Percentiles rank a stretch among this genome's conserved stretches.
phyloP scores from a whole-genome alignment of 805 yeast species.

The Scheffersomyces stipitis region DNA sequence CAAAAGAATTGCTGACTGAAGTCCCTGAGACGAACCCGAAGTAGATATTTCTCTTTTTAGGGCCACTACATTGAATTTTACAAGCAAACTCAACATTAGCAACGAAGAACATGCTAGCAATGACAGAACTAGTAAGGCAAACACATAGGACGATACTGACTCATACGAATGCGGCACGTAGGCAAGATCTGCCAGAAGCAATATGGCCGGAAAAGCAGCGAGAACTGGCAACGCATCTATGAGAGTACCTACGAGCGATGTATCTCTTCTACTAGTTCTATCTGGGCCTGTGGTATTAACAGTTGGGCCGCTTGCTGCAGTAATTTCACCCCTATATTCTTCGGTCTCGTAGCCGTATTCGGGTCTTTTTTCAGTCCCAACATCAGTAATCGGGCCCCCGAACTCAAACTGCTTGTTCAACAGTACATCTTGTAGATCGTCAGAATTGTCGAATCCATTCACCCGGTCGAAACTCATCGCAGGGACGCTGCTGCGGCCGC shows the following conservation, averaged over 20 bases:
- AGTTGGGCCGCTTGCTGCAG: too few relatives aligned
- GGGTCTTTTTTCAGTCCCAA: background rate
- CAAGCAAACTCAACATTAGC: constrained; percentile 14
- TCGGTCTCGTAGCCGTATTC: too few relatives aligned
- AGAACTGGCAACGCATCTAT: constrained; percentile 33
- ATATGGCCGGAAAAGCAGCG: constrained; percentile 30
- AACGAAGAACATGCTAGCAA: constrained; percentile 22
- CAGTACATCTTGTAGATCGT: background rate
- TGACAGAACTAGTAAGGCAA: constrained; percentile 14
- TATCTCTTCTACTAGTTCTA: too few relatives aligned
- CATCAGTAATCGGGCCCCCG: background rate
- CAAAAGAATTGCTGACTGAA: constrained; percentile 10
- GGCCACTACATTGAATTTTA: constrained; percentile 12
- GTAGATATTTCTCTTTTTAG: constrained; percentile 4
- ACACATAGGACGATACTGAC: constrained; percentile 2
- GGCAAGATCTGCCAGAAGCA: constrained; percentile 24
- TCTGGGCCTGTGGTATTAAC: too few relatives aligned
- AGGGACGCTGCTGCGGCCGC: background rate
- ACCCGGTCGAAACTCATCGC: constrained; percentile 1
- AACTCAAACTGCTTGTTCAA: background rate
- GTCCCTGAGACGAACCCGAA: constrained; percentile 1
- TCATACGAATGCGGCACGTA: constrained; percentile 5
- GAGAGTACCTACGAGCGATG: too few relatives aligned
- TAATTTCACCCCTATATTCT: too few relatives aligned
- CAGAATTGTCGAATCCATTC: background rate